phyloP scores from a whole-genome alignment of 2,329 filamentous ascomycete species.

The Triangularia verruculosa region DNA sequence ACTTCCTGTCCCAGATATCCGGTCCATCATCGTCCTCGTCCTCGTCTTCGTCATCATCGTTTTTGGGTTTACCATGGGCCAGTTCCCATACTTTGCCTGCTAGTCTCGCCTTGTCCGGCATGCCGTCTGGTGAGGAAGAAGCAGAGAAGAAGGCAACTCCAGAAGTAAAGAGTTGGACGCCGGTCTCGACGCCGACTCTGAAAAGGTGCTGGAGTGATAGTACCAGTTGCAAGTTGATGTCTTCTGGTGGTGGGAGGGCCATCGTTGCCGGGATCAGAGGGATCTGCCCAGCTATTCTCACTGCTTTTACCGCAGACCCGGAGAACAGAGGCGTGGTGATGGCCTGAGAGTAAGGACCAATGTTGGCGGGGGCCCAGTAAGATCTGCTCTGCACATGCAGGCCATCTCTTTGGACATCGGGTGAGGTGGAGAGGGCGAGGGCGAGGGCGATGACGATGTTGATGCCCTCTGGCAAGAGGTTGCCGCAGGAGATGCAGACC shows the following conservation, averaged over 20 bases:
- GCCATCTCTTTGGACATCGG: constrained; percentile 46
- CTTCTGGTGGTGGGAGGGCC: constrained; percentile 47
- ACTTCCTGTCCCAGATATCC: constrained; percentile 68
- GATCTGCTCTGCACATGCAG: constrained; percentile 90
- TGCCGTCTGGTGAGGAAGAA: constrained; percentile 18
- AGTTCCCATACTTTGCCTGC: constrained; percentile 48
- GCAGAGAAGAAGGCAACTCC: constrained; percentile 68
- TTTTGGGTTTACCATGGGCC: constrained; percentile 37
- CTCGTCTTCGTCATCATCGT: constrained; percentile 47
- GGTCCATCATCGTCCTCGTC: constrained; percentile 47
- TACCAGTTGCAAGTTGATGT: constrained; percentile 57
- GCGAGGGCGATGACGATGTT: constrained; percentile 60
- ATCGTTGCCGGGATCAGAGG: constrained; percentile 80
- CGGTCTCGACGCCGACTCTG: constrained; percentile 71
- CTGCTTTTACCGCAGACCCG: constrained; percentile 32
- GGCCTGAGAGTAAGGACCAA: constrained; percentile 94
- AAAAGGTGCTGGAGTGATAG: constrained; percentile 86
- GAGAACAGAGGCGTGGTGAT: constrained; percentile 48
- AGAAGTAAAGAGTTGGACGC: constrained; percentile 71
- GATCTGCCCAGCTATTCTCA: constrained; percentile 86
- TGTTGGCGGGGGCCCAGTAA: constrained; percentile 98
- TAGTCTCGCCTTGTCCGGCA: constrained; percentile 38
- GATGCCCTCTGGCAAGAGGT: constrained; percentile 56
- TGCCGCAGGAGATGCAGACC: constrained; percentile 77
- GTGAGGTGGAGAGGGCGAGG: constrained; percentile 36